phyloP scores from a whole-genome alignment of 148 eudicot genomes.

The Cornus kousa region DNA sequence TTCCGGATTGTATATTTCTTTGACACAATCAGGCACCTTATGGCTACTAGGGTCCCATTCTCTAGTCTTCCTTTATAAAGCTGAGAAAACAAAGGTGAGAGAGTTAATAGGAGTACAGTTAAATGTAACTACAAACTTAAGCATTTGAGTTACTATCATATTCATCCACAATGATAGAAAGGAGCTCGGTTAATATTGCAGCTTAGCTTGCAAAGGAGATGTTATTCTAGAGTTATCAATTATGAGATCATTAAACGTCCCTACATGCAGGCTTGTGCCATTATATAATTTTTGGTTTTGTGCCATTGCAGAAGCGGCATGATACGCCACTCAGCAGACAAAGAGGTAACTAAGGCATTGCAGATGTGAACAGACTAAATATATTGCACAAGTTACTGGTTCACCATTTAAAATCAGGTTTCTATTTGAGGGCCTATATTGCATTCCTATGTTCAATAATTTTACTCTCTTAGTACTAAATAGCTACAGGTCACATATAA shows the following conservation, averaged over 20 bases:
- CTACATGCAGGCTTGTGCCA: background rate
- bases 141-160: background rate
- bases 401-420: background rate
- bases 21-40: constrained; percentile 56
- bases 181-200: background rate
- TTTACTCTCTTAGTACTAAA: no score
- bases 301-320: background rate
- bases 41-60: constrained; percentile 55
- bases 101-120: background rate
- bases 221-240: background rate
- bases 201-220: background rate
- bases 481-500: no score
- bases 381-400: no score
- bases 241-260: background rate
- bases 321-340: no score
- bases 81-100: constrained; percentile 28
- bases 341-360: no score
- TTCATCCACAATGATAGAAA: no score
- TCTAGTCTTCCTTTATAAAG: constrained; percentile 58
- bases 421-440: background rate
- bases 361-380: no score
- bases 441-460: background rate
- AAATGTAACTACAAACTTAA: background rate
- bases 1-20: constrained; percentile 49
- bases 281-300: background rate